phyloP scores from a whole-genome alignment of 805 yeast species.

The Komagataella pastoris region DNA sequence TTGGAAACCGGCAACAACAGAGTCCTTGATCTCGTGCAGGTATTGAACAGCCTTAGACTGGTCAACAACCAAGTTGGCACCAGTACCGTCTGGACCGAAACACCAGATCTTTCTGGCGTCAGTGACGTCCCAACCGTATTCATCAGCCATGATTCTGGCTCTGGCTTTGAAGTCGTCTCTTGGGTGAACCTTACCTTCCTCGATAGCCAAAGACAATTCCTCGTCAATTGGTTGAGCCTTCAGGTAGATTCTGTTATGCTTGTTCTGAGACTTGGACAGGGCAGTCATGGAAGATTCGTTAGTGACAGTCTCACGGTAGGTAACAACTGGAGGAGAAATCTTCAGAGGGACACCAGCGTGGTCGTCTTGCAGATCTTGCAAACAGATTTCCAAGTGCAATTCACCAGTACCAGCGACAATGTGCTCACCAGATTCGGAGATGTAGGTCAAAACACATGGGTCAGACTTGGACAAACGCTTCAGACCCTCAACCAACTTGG shows the following conservation, averaged over 20 bases:
- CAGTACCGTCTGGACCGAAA: conserved; percentile 99
- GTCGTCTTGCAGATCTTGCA: conserved; percentile 90
- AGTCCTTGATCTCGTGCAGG: conserved; percentile 98
- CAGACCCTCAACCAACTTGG: conserved; percentile 99
- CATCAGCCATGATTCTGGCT: conserved; percentile 98
- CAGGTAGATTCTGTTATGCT: conserved; percentile 98
- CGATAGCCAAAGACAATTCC: conserved; percentile 87
- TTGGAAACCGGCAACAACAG: conserved; percentile 99
- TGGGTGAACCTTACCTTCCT: conserved; percentile 82
- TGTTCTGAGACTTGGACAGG: conserved; percentile 98
- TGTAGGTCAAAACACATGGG: conserved; percentile 89
- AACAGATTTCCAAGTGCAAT: conserved; percentile 97
- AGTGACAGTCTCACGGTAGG: conserved; percentile 97
- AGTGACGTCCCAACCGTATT: conserved; percentile 98
- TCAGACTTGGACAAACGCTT: conserved; percentile 99
- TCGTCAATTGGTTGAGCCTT: conserved; percentile 95
- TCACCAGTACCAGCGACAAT: conserved; percentile 99
- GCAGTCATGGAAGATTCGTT: conserved; percentile 92
- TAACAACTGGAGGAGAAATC: conserved; percentile 94
- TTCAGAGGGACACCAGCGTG: conserved; percentile 99
- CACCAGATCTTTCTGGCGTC: conserved; percentile 99
- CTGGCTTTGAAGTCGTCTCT: conserved; percentile 98
- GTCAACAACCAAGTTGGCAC: conserved; percentile 97
- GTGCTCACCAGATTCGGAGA: conserved; percentile 96
- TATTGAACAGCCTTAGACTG: conserved; percentile 99